These are phyloP conservation scores for Aspergillus caelatus DNA, from an alignment of 2,329 filamentous ascomycete species.

Conservation along the genomic window DNA sequence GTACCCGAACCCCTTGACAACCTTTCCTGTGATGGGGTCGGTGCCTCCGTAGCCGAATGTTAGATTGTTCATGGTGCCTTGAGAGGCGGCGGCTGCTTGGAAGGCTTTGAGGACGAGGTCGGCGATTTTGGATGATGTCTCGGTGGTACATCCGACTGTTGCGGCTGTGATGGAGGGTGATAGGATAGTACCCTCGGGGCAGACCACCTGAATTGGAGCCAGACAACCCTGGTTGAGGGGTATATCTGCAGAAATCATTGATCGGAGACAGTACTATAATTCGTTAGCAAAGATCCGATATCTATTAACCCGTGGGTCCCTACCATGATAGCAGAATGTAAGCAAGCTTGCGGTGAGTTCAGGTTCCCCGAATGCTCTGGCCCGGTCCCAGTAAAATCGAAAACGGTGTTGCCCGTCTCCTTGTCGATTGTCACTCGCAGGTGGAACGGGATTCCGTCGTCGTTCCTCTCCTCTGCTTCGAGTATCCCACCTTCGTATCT, in stretches of 20 bases:
- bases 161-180: constrained; percentile 64
- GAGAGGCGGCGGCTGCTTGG: constrained; percentile 72
- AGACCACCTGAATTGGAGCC: constrained; percentile 70
- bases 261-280: constrained; percentile 61
- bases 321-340: constrained; percentile 70
- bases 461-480: constrained; percentile 75
- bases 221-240: constrained; percentile 82
- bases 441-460: constrained; percentile 77
- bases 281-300: background rate
- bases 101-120: constrained; percentile 81
- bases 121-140: constrained; percentile 76
- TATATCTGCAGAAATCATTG: constrained; percentile 75
- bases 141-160: constrained; percentile 75
- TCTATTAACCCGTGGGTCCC: constrained; percentile 55
- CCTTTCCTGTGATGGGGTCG: constrained; percentile 39
- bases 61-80: constrained; percentile 75
- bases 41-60: constrained; percentile 48
- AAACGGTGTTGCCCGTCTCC: constrained; percentile 69
- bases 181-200: constrained; percentile 71
- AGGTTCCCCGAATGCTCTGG: constrained; percentile 73
- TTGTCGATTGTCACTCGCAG: constrained; percentile 71
- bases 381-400: constrained; percentile 77
- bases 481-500: constrained; percentile 62
- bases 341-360: constrained; percentile 77
- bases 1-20: constrained; percentile 59